Evolutionary conservation across 208 protist genomes (phyloP).

Genomic region (Endotrypanum monterogeii): DNA sequence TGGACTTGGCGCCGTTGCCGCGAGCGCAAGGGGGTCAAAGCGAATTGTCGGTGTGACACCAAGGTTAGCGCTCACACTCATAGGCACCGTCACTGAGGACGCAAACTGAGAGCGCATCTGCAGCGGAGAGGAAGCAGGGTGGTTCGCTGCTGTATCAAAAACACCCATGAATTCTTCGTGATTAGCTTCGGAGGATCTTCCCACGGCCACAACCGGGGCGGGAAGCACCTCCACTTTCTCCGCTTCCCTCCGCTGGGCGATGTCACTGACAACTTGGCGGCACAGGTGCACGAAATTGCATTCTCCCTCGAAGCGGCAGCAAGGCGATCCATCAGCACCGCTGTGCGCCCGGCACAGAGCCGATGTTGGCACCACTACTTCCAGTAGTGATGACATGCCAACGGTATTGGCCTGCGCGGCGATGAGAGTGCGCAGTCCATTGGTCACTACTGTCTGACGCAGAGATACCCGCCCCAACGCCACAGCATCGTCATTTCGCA

Average conservation of each 20-base stretch:
- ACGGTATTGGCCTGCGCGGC: slow-evolving; percentile 27
- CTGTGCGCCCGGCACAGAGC: slow-evolving; percentile 77
- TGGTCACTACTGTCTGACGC: slow-evolving; percentile 45
- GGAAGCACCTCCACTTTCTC: slow-evolving; percentile 13
- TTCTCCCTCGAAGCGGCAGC: slow-evolving; percentile 80
- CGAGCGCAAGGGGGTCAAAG: slow-evolving; percentile 41
- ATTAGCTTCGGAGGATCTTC: slow-evolving; percentile 1
- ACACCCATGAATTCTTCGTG: slow-evolving; percentile 21
- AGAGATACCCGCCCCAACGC: slow-evolving; percentile 31
- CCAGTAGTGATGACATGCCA: slow-evolving; percentile 17
- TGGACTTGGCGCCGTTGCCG: slow-evolving; percentile 38
- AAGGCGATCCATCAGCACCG: slow-evolving; percentile 40
- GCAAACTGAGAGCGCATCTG: slow-evolving; percentile 13
- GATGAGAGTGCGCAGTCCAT: slow-evolving; percentile 54
- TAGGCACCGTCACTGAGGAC: slow-evolving; percentile 35
- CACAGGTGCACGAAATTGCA: slow-evolving; percentile 89
- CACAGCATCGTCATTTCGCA: slow-evolving; percentile 40
- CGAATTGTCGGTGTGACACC: slow-evolving; percentile 40
- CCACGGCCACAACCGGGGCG: slow-evolving; percentile 8
- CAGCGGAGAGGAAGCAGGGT: slow-evolving; percentile 5
- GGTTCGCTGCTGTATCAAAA: slow-evolving; percentile 1
- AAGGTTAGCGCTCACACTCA: slow-evolving; percentile 41
- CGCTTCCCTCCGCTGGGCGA: slow-evolving; percentile 11
- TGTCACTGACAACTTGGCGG: slow-evolving; percentile 33
- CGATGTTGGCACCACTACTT: slow-evolving; percentile 53